These are phyloP conservation scores for Filobasidium wieringae DNA, from an alignment of 768 basidiomycete genomes.

Conservation along the genomic window DNA sequence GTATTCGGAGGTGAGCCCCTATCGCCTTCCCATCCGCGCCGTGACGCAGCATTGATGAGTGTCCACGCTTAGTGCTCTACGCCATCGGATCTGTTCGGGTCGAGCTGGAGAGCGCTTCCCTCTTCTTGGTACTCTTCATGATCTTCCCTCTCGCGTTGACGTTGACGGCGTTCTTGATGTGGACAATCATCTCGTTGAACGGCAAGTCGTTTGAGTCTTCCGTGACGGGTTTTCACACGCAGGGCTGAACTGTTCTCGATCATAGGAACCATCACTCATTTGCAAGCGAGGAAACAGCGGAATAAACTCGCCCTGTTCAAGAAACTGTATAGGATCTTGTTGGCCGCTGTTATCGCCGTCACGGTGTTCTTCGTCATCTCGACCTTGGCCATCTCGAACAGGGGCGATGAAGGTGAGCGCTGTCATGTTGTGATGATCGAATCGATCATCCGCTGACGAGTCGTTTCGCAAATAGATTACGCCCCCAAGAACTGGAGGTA, in stretches of 20 bases:
- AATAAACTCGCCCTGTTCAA: slow-evolving; percentile 84
- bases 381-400: slow-evolving; percentile 76
- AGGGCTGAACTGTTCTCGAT: neutral
- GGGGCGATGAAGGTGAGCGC: slow-evolving; percentile 67
- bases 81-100: slow-evolving; percentile 90
- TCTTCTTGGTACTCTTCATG: slow-evolving; percentile 70
- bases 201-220: slow-evolving; percentile 51
- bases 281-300: slow-evolving; percentile 70
- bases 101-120: slow-evolving; percentile 74
- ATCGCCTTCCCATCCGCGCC: neutral
- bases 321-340: slow-evolving; percentile 68
- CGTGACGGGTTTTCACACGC: no score
- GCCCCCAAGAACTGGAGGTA: slow-evolving; percentile 77
- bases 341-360: slow-evolving; percentile 69
- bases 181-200: slow-evolving; percentile 86
- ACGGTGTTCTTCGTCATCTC: slow-evolving; percentile 86
- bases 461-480: slow-evolving; percentile 51
- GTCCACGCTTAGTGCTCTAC: slow-evolving; percentile 56
- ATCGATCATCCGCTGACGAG: neutral
- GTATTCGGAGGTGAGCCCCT: slow-evolving; percentile 70
- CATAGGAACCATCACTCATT: slow-evolving; percentile 73
- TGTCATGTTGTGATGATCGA: neutral
- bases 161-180: slow-evolving; percentile 86
- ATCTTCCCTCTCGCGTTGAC: slow-evolving; percentile 91
- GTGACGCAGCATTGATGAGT: neutral